A percentile compares a stretch with the other conserved stretches of the same genome.
Conservation (phyloP, 768 basidiomycete genomes). For the Amyloporia xantha region DNA sequence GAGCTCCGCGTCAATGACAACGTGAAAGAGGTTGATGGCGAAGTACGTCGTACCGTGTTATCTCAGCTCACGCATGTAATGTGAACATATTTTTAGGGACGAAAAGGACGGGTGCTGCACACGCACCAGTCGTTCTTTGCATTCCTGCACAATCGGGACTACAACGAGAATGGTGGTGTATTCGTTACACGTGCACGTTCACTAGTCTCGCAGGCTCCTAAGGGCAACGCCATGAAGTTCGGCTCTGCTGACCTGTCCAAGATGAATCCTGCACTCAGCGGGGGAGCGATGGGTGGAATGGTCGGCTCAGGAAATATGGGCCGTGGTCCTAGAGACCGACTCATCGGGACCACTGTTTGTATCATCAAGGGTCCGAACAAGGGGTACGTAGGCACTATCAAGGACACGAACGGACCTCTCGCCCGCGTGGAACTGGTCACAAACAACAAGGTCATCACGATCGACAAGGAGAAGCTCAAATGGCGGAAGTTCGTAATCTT, state of each 20-base stretch:
- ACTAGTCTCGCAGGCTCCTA: slow-evolving; percentile 80
- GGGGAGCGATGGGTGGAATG: slow-evolving; percentile 70
- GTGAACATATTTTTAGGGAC: slow-evolving; percentile 42
- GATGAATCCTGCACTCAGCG: slow-evolving; percentile 77
- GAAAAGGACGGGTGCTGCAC: slow-evolving; percentile 87
- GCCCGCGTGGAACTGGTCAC: slow-evolving; percentile 89
- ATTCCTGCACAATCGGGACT: slow-evolving; percentile 90
- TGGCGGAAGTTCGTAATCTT: slow-evolving; percentile 66
- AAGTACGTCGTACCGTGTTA: slow-evolving; percentile 51
- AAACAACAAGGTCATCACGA: slow-evolving; percentile 82
- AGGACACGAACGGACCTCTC: slow-evolving; percentile 84
- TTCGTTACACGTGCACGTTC: slow-evolving; percentile 87
- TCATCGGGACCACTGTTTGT: slow-evolving; percentile 72
- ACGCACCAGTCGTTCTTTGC: slow-evolving; percentile 92
- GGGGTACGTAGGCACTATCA: slow-evolving; percentile 86
- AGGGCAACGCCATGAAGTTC: slow-evolving; percentile 62
- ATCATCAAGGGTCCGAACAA: slow-evolving; percentile 87
- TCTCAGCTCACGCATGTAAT: background rate
- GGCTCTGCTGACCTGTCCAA: slow-evolving; percentile 74
- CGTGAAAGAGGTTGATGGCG: slow-evolving; percentile 87
- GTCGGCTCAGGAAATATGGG: slow-evolving; percentile 73
- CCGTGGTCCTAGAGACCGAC: slow-evolving; percentile 74
- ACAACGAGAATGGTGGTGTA: slow-evolving; percentile 86
- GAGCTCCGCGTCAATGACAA: slow-evolving; percentile 85
- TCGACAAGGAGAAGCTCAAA: slow-evolving; percentile 74